These are phyloP conservation scores for Coniella lustricola DNA, from an alignment of 2,329 filamentous ascomycete species.

Conservation along the genomic window DNA sequence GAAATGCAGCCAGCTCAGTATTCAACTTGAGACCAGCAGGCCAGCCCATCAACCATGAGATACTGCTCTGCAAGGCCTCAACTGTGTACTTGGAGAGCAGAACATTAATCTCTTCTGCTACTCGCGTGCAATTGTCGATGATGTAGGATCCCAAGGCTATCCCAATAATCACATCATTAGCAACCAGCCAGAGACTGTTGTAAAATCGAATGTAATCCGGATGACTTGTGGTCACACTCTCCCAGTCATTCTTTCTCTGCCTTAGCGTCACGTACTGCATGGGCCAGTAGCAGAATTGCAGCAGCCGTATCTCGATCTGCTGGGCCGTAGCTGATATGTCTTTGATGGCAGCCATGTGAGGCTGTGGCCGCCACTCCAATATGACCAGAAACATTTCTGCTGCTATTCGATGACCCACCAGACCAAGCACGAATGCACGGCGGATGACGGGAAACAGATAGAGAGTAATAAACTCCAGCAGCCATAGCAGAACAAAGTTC, in stretches of 20 bases:
- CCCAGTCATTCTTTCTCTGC: constrained; percentile 87
- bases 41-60: constrained; percentile 93
- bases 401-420: constrained; percentile 72
- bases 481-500: constrained; percentile 61
- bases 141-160: constrained; percentile 96
- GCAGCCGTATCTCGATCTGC: constrained; percentile 91
- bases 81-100: constrained; percentile 79
- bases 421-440: constrained; percentile 63
- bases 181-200: constrained; percentile 96
- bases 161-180: constrained; percentile 97
- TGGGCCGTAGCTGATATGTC: constrained; percentile 95
- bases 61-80: constrained; percentile 78
- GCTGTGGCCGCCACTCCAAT: constrained; percentile 76
- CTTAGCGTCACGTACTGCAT: constrained; percentile 90
- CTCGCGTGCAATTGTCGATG: constrained; percentile 84
- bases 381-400: constrained; percentile 73
- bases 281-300: constrained; percentile 99
- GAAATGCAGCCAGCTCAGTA: constrained; percentile 83
- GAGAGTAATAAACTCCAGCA: constrained; percentile 64
- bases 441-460: constrained; percentile 76
- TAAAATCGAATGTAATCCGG: constrained; percentile 99
- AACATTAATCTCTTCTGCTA: constrained; percentile 70
- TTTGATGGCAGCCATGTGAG: constrained; percentile 78
- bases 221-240: constrained; percentile 89
- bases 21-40: constrained; percentile 94